Percentiles rank a stretch among this genome's conserved stretches.
phyloP scores from a whole-genome alignment of 331 rosid genomes.

The Spiraea crenata region DNA sequence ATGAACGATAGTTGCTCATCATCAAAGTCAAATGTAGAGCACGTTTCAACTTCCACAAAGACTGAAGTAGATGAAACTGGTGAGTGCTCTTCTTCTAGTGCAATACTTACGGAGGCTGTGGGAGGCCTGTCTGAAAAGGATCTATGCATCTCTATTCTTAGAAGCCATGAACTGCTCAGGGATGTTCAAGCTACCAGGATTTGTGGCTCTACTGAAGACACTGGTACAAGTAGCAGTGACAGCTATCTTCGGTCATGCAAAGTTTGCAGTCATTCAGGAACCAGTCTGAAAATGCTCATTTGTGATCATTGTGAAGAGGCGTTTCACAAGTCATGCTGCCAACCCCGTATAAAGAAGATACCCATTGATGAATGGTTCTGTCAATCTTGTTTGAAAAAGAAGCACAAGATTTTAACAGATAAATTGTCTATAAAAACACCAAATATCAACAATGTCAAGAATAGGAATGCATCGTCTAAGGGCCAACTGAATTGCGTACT shows the following conservation, averaged over 20 bases:
- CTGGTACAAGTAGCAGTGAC: constrained; percentile 30
- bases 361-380: constrained; percentile 92
- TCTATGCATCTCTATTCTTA: constrained; percentile 67
- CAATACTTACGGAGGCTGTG: constrained; percentile 42
- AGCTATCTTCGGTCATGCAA: constrained; percentile 58
- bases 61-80: constrained; percentile 66
- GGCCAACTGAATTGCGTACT: constrained; percentile 52
- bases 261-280: constrained; percentile 56
- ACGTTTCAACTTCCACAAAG: constrained; percentile 44
- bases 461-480: constrained; percentile 41
- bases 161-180: constrained; percentile 61
- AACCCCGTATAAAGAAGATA: constrained; percentile 53
- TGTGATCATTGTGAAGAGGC: constrained; percentile 93
- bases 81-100: constrained; percentile 87
- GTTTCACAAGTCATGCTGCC: constrained; percentile 72
- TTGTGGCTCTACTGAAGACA: constrained; percentile 36
- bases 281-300: constrained; percentile 60
- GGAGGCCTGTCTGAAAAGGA: constrained; percentile 63
- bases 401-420: constrained; percentile 55
- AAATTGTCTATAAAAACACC: constrained; percentile 36
- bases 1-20: constrained; percentile 85
- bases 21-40: constrained; percentile 76
- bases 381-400: constrained; percentile 62
- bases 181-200: constrained; percentile 28
- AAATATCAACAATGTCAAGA: constrained; percentile 40